Evolutionary conservation across 1,284 basidiomycete genomes (phyloP), one percentile per base, ranked within the genome.

Genomic region (Papiliotrema terrestris): DNA sequence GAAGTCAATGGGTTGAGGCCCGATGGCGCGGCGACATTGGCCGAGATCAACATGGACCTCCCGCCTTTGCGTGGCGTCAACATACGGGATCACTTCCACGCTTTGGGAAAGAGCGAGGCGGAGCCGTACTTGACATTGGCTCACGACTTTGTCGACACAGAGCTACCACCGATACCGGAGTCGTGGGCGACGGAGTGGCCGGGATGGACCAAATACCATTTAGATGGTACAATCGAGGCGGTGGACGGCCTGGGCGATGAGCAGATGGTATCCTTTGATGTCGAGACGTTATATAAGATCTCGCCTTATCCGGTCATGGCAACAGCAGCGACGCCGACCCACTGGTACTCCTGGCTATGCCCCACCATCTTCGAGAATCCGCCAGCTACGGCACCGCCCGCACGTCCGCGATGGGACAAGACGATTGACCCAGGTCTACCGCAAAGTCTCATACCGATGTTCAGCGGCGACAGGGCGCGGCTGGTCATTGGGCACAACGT

Each of bases 301-400:
- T 86, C 88, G 45, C 85, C 84, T 0, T 93, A 86, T 66, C 83
- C 95, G 1, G 81, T 98, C 68, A 88, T 98, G 82, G 94, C 96
- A 0, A 89, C 87, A 54, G 94, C 94, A 1, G 89, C 84, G 0
- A 87, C 91, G 4, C 80, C 82, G 17, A 84, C 85, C 37, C 87
- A 86, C 1, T 98, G 95, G 94, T 98, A 98, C 71, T 85, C 85
- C 4, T 99, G 96, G 95, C 83, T 97, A 55, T 94, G 89, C 1
- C 95, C 95, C 0, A 95, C 92, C 86, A 78, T 99, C 4, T 82
- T 97, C 5, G 84, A 84, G 13, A 23, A 56, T 4, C 64, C 71
- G 0, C 72, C 71, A 4, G 52, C 42, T 4, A 42, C 38, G 8
- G 49, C 56, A 1, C 49, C 55, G 2, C 43, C 45, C 2, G 36